Evolutionary conservation across 352 stramenopile genomes (phyloP).

Genomic region (Plasmopara halstedii): DNA sequence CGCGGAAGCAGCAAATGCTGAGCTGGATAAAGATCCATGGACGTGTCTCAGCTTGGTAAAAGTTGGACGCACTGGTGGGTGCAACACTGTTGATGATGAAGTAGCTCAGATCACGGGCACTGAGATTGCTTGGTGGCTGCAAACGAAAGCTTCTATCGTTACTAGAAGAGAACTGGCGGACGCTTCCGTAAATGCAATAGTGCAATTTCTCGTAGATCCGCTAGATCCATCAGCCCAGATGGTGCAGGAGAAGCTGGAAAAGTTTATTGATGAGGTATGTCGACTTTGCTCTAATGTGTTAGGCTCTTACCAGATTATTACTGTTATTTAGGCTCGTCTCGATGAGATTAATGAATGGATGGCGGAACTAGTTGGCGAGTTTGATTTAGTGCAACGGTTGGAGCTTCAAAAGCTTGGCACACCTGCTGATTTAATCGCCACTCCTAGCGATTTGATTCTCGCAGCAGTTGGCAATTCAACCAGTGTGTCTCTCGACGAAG

Average conservation of each 20-base stretch:
- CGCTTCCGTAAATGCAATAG: conserved; percentile 15
- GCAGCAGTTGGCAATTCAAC: conserved; percentile 19
- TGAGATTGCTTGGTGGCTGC: conserved; percentile 37
- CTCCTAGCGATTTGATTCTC: conserved; percentile 61
- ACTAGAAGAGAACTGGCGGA: conserved; percentile 60
- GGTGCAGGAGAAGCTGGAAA: conserved; percentile 38
- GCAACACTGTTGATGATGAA: conserved; percentile 66
- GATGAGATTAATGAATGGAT: conserved; percentile 81
- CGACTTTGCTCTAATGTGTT: neutral
- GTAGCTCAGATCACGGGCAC: conserved; percentile 48
- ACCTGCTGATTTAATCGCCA: conserved; percentile 62
- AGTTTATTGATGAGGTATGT: conserved; percentile 53
- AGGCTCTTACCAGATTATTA: neutral
- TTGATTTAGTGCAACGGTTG: conserved; percentile 36
- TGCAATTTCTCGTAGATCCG: conserved; percentile 30
- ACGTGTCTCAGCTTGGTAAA: conserved; percentile 41
- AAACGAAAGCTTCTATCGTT: conserved; percentile 32
- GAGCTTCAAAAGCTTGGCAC: conserved; percentile 78
- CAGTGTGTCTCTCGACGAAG: conserved; percentile 23
- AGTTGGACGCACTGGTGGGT: conserved; percentile 29
- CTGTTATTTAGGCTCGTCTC: conserved; percentile 38
- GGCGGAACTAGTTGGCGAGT: conserved; percentile 50
- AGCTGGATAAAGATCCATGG: conserved; percentile 37
- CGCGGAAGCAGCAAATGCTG: conserved; percentile 26
- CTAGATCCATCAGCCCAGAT: conserved; percentile 27